Percentiles rank a stretch among this genome's conserved stretches.
Conservation (phyloP, 768 basidiomycete genomes). For the Boletus barrowsii region DNA sequence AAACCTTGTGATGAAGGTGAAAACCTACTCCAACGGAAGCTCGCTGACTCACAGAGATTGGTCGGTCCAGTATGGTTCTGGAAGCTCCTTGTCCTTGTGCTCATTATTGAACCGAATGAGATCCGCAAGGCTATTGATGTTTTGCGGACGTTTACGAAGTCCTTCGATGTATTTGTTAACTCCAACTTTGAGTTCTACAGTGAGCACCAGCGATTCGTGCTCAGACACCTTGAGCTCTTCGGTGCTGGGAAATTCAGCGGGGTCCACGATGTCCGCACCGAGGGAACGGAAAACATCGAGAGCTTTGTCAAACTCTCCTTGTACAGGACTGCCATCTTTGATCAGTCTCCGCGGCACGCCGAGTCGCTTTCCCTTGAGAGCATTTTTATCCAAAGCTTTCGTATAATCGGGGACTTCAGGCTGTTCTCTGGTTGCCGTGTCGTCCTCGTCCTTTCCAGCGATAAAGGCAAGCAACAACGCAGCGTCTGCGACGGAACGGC, state of each 20-base stretch:
- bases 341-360: slow-evolving; percentile 47
- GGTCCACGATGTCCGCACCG: slow-evolving; percentile 56
- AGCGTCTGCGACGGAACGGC: slow-evolving; percentile 52
- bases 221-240: slow-evolving; percentile 45
- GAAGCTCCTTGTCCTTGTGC: slow-evolving; percentile 48
- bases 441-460: slow-evolving; percentile 50
- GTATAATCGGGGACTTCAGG: slow-evolving; percentile 57
- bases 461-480: slow-evolving; percentile 53
- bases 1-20: slow-evolving; percentile 12
- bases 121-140: slow-evolving; percentile 53
- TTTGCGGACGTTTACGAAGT: slow-evolving; percentile 52
- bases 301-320: slow-evolving; percentile 39
- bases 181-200: slow-evolving; percentile 61
- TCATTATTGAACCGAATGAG: slow-evolving; percentile 55
- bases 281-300: slow-evolving; percentile 36
- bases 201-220: slow-evolving; percentile 51
- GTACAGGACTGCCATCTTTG: slow-evolving; percentile 18
- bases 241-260: slow-evolving; percentile 56
- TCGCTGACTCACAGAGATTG: slow-evolving; percentile 33
- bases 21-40: neutral
- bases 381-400: slow-evolving; percentile 46
- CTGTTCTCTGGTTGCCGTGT: slow-evolving; percentile 50
- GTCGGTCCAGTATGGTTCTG: slow-evolving; percentile 32
- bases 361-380: slow-evolving; percentile 49
- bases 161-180: slow-evolving; percentile 46